These are phyloP conservation scores for Ceratonia siliqua DNA, from an alignment of 306 rosid genomes.

Conservation along the genomic window DNA sequence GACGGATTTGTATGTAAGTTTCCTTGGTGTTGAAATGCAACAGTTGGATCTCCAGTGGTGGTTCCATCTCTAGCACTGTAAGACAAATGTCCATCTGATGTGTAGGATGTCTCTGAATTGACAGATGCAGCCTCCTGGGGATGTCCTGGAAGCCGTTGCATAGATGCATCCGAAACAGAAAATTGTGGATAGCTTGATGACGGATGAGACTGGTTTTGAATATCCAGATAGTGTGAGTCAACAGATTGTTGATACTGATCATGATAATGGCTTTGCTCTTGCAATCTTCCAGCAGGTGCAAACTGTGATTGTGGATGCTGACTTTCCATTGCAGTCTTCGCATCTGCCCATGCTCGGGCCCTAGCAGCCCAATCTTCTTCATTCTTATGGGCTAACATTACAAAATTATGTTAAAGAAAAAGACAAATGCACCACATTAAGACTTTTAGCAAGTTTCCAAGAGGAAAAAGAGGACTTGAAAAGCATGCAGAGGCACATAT, in stretches of 20 bases:
- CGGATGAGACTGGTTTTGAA: slow-evolving; percentile 65
- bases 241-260: slow-evolving; percentile 70
- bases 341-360: slow-evolving; percentile 99
- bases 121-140: slow-evolving; percentile 56
- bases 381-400: slow-evolving; percentile 44
- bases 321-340: slow-evolving; percentile 69
- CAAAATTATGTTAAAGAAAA: slow-evolving; percentile 14
- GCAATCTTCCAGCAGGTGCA: slow-evolving; percentile 63
- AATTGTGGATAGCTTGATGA: slow-evolving; percentile 69
- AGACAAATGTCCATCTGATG: slow-evolving; percentile 57
- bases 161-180: slow-evolving; percentile 58
- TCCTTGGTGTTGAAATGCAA: slow-evolving; percentile 62
- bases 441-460: slow-evolving; percentile 1
- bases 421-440: neutral
- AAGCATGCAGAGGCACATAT: slow-evolving; percentile 15
- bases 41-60: slow-evolving; percentile 52
- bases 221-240: slow-evolving; percentile 52
- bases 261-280: slow-evolving; percentile 70
- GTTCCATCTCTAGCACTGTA: slow-evolving; percentile 58
- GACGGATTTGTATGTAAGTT: slow-evolving; percentile 63
- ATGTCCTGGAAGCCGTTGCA: slow-evolving; percentile 49
- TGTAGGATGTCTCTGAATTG: slow-evolving; percentile 56
- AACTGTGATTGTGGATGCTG: slow-evolving; percentile 72
- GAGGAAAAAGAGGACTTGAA: slow-evolving; percentile 7
- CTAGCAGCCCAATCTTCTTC: slow-evolving; percentile 98